Conservation (phyloP, 2,329 filamentous ascomycete genomes). For the Aspergillus aculeatinus region DNA sequence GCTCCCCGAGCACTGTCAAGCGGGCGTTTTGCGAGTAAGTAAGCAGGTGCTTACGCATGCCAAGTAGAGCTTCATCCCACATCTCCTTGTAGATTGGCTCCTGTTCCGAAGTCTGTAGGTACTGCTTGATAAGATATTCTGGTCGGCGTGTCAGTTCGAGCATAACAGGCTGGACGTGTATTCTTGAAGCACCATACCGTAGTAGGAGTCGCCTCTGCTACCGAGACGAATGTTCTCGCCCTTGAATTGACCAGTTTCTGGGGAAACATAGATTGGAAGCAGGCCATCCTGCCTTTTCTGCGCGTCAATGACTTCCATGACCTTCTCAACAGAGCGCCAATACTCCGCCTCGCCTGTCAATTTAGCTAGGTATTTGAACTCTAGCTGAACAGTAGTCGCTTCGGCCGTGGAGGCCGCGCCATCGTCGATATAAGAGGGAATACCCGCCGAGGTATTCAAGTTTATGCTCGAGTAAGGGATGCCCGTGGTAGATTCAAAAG, state of each 20-base stretch:
- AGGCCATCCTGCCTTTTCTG: constrained; percentile 78
- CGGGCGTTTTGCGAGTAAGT: constrained; percentile 79
- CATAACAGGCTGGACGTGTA: neutral
- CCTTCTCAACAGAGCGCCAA: constrained; percentile 87
- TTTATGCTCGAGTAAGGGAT: constrained; percentile 91
- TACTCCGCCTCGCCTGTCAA: constrained; percentile 89
- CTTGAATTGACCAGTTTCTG: constrained; percentile 73
- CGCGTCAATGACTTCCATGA: constrained; percentile 86
- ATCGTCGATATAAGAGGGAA: constrained; percentile 77
- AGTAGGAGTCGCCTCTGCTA: constrained; percentile 94
- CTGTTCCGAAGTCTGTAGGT: constrained; percentile 84
- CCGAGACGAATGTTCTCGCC: constrained; percentile 86
- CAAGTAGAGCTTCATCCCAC: constrained; percentile 83
- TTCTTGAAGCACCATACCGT: constrained; percentile 49
- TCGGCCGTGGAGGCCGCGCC: constrained; percentile 94
- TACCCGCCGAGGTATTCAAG: constrained; percentile 70
- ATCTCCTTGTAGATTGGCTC: constrained; percentile 86
- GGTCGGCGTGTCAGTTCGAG: constrained; percentile 1
- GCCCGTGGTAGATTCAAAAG: constrained; percentile 83
- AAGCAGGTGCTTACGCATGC: constrained; percentile 87
- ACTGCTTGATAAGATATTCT: constrained; percentile 98
- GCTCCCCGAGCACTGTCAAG: constrained; percentile 87
- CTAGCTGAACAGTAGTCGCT: constrained; percentile 85
- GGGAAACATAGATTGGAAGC: constrained; percentile 86
- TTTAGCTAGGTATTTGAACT: constrained; percentile 96